A percentile compares a stretch with the other conserved stretches of the same genome.
Evolutionary conservation across 2,329 filamentous ascomycete species (phyloP).

Genomic region (Alternaria angustiovoidea): DNA sequence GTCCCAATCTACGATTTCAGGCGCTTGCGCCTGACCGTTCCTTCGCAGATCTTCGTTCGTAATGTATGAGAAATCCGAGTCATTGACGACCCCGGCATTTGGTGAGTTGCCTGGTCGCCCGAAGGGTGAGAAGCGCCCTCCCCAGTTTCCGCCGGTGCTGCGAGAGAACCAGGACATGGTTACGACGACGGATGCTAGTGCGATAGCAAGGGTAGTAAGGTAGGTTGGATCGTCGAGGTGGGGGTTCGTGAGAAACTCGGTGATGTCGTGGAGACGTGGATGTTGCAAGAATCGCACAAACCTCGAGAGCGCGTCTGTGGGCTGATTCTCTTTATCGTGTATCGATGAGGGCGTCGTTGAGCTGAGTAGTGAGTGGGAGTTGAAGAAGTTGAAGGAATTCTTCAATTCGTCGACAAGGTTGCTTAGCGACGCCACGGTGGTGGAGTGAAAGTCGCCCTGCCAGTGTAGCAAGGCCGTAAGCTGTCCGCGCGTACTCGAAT

Average conservation of each 20-base stretch:
- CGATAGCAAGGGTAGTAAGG: conserved; percentile 42
- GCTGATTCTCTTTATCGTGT: conserved; percentile 17
- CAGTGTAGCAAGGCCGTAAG: conserved; percentile 24
- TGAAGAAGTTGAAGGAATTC: conserved; percentile 47
- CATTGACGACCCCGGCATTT: conserved; percentile 67
- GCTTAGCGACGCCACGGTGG: conserved; percentile 50
- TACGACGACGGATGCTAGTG: conserved; percentile 52
- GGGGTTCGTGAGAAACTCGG: conserved; percentile 38
- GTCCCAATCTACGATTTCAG: conserved; percentile 50
- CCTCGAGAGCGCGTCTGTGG: conserved; percentile 32
- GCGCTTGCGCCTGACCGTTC: conserved; percentile 53
- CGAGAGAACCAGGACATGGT: conserved; percentile 60
- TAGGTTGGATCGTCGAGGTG: conserved; percentile 46
- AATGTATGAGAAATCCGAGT: conserved; percentile 83
- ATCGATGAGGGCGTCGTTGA: conserved; percentile 26
- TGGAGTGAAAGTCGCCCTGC: conserved; percentile 22
- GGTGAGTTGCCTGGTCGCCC: conserved; percentile 52
- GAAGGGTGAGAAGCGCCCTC: conserved; percentile 60
- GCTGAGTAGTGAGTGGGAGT: conserved; percentile 40
- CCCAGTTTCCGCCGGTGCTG: conserved; percentile 51
- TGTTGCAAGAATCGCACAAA: conserved; percentile 30
- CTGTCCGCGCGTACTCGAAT: conserved; percentile 22
- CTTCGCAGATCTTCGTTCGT: conserved; percentile 74
- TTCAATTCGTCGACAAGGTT: conserved; percentile 46
- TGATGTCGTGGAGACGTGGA: conserved; percentile 27